phyloP scores from a whole-genome alignment of 306 rosid genomes.

The Fagus sylvatica region DNA sequence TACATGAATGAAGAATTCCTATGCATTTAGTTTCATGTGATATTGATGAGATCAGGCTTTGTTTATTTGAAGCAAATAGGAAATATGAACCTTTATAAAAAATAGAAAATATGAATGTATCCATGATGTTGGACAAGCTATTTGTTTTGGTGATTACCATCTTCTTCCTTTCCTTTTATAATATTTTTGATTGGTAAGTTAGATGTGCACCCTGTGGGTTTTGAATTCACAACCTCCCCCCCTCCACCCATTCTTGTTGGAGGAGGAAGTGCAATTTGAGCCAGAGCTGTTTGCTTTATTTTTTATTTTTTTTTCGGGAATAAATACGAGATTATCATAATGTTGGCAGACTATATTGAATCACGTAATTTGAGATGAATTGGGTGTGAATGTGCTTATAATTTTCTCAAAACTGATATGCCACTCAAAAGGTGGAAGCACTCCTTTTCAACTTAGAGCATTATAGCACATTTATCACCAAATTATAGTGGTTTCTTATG shows the following conservation, averaged over 20 bases:
- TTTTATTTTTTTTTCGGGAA: not conserved
- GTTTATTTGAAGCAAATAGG: not conserved
- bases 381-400: not conserved
- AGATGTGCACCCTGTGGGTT: no score
- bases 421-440: not conserved
- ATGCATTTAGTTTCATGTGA: not conserved
- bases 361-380: not conserved
- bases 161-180: not conserved
- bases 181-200: no score
- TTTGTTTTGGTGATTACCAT: not conserved
- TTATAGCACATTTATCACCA: not conserved
- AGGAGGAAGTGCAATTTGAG: no score
- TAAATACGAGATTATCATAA: not conserved
- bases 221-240: no score
- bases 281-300: no score
- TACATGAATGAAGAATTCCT: not conserved
- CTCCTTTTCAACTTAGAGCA: not conserved
- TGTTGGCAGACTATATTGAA: slow-evolving; percentile 6
- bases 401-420: not conserved
- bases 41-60: not conserved
- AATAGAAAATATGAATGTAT: not conserved
- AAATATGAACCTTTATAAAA: no score
- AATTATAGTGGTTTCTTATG: not conserved
- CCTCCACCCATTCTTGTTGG: no score
- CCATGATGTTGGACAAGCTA: not conserved